phyloP scores from a whole-genome alignment of 306 rosid species.

The Lathyrus tuberosus region DNA sequence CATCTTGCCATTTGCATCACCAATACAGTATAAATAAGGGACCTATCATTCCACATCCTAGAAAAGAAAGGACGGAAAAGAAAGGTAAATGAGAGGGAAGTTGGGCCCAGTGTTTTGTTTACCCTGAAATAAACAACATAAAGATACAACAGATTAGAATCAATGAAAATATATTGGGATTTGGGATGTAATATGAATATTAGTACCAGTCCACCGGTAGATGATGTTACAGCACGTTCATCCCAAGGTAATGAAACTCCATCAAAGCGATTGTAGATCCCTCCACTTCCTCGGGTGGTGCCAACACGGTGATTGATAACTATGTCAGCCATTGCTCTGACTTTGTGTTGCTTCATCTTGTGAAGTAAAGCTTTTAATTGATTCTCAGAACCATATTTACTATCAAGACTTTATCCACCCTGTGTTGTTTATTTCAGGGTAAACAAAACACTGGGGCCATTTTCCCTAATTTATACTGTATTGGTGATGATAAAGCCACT shows the following conservation, averaged over 20 bases:
- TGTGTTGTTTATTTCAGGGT: no score
- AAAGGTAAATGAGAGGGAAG: no score
- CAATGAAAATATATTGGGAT: not conserved
- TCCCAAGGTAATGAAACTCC: conserved; percentile 80
- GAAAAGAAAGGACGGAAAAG: no score
- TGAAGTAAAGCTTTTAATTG: conserved; percentile 71
- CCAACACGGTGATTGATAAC: conserved; percentile 91
- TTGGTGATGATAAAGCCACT: no score
- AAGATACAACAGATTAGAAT: conserved; percentile 23
- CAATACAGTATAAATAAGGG: no score
- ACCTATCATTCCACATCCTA: no score
- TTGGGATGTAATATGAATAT: not conserved
- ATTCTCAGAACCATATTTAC: conserved; percentile 79
- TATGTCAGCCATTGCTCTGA: conserved; percentile 86
- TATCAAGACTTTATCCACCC: no score
- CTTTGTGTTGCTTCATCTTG: conserved; percentile 70
- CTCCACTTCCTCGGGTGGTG: conserved; percentile 79
- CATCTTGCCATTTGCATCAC: no score
- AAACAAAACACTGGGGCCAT: no score
- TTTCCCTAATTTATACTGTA: no score
- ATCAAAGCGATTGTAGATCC: conserved; percentile 78
- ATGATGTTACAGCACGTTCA: conserved; percentile 78
- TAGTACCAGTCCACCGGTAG: conserved; percentile 82
- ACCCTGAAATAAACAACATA: conserved; percentile 53
- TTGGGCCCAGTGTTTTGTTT: conserved; percentile 69